Base-by-base conservation (phyloP, 106 monocot genomes). In the Iris macrosiphon region DNA sequence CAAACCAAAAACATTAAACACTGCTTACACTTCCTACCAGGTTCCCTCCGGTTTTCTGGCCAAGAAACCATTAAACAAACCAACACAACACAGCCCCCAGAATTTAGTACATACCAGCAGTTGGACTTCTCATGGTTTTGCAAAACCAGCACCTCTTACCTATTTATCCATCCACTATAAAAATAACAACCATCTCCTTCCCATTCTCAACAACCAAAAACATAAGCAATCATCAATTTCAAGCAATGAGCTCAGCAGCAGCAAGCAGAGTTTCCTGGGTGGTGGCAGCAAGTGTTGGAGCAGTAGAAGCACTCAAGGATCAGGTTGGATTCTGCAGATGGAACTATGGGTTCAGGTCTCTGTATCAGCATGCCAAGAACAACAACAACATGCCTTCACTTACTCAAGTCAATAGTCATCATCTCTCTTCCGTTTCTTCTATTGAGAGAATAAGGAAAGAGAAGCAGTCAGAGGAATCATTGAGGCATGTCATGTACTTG, bases 281-380 rank as follows among this genome's bases (percentile, higher is more conserved):
- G 5, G 64, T 16, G 26, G 64, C 64, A 14, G 64, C 53, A 19
- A 65, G 64, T 31, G 37, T 65, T 11, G 49, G 64, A 40, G 31
- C 44, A 9, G 64, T 54, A 38, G 64, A 65, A 32, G 24, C 64
- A 4, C 41, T 65, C 2, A 65, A 65, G 14, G 64, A 65, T 65
- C 64, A 65, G 31, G 39, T 3, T 15, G 64, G 64, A n/a, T 20
- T 65, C 20, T 54, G 50, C 7, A 27, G 64, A 31, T 53, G 64
- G 64, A 81, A 76, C 59, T 39, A 73, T 19, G 55, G 53, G 3
- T 22, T 73, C 12, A 19, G 22, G 11, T 53, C 31, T 20, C 32
- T 44, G 0, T 10, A 65, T 7, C 41, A 54, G 19, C 9, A 43
- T 13, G 52, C 42, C 0, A 41, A 11, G 31, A 65, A n/a, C 0